These are phyloP conservation scores for Fraxinus nigra DNA, from an alignment of 305 asterid genomes.

Conservation along the genomic window DNA sequence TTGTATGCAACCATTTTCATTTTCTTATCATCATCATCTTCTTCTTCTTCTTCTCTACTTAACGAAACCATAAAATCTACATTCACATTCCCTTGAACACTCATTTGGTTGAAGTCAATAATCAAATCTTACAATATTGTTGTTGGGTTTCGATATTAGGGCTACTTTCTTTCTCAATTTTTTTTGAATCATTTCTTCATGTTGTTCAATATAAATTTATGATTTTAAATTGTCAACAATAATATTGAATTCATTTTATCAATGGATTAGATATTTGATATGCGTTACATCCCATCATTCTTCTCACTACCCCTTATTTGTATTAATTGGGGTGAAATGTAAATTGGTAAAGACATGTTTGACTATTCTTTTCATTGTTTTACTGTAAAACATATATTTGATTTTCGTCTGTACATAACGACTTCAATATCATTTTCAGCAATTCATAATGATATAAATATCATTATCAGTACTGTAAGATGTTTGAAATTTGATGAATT, in stretches of 20 bases:
- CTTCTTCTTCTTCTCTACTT: not conserved
- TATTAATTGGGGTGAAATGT: not conserved
- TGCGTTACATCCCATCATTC: not conserved
- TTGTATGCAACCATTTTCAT: not conserved
- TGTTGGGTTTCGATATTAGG: not conserved
- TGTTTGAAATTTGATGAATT: not conserved
- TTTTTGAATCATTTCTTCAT: not conserved
- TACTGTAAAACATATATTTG: not conserved
- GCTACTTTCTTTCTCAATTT: too few species aligned
- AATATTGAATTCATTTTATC: not conserved
- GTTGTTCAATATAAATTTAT: not conserved
- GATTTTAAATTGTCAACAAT: not conserved
- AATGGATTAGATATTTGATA: not conserved
- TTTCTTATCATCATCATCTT: too few species aligned
- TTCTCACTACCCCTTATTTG: not conserved
- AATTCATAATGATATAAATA: not conserved
- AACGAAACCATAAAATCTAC: too few species aligned
- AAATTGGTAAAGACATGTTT: not conserved
- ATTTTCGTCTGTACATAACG: not conserved
- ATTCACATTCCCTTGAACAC: not conserved
- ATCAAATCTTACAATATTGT: not conserved
- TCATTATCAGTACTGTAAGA: not conserved
- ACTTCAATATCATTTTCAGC: not conserved
- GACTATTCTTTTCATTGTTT: not conserved
- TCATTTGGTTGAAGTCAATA: not conserved